Base-by-base conservation (phyloP, 371 early-diverging fungal species). In the Apophysomyces ossiformis region DNA sequence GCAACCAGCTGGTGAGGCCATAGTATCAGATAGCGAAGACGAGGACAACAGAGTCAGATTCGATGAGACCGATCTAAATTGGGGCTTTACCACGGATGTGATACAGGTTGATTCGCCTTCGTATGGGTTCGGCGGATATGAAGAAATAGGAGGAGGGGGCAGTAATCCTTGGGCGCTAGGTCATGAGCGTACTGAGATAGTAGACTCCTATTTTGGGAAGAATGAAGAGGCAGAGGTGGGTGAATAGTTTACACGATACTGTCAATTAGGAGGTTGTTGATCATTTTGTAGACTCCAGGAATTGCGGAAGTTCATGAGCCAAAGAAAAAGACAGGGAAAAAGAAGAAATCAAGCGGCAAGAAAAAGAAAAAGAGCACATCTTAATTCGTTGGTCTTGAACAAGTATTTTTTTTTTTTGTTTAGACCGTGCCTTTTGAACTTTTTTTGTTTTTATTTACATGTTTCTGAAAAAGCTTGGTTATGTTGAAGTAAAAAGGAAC, bases 21-120 rank as follows among this genome's bases (percentile, higher is more conserved):
- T 69, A 41, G 69, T 57, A 35, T 72, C 72, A 12, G 72, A 72
- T 41, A 72, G 68, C 21, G 72, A 72, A 5, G 72, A 72, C 43
- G 72, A 72, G 56, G 72, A 72, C 39, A 63, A 70, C 44, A 35
- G 21, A 26, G 11, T 50, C 21, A 16, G 54, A 50, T 21, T 50
- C 21, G 54, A 50, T 1, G 54, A 11, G 8, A 50, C 16, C 21
- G 54, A 50, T 21, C 9, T 50, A 18, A 16, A 50, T 50, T 50
- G 54, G 54, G 21, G 21, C 21, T 50, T 50, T 50, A 50, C n/a
- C 21, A 21, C 54, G 21, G 54, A 50, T 5, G 54, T 44, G 39
- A 41, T 18, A 43, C 57, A 12, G 35, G 50, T 12, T 26, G 32
- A 21, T 44, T 37, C 63, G 8, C 45, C 58, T 7, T 60, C 60